These are phyloP conservation scores for Kwoniella shandongensis DNA, from an alignment of 768 basidiomycete genomes.

Conservation along the genomic window DNA sequence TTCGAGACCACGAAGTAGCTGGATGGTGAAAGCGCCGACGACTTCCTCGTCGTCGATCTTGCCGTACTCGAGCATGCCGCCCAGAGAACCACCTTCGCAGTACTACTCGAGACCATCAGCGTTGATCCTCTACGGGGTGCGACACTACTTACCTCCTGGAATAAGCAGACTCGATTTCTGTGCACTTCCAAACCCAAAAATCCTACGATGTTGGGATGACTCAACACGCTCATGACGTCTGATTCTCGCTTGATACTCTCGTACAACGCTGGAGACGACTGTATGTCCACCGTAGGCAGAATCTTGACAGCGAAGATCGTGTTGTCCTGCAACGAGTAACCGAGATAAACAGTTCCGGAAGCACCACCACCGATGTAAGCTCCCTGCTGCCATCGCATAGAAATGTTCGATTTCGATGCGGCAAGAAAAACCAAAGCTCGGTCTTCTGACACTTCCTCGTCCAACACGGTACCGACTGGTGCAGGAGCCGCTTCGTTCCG, in stretches of 20 bases:
- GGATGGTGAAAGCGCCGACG: constrained; percentile 91
- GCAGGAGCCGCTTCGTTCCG: constrained; percentile 73
- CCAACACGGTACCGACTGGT: constrained; percentile 84
- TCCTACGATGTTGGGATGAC: constrained; percentile 96
- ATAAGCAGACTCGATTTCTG: constrained; percentile 18
- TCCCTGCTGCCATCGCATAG: constrained; percentile 97
- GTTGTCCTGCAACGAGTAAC: constrained; percentile 92
- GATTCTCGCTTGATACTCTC: constrained; percentile 94
- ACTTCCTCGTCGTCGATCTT: constrained; percentile 95
- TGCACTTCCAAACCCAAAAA: constrained; percentile 88
- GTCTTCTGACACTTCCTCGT: constrained; percentile 90
- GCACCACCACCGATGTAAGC: constrained; percentile 98
- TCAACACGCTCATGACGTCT: constrained; percentile 95
- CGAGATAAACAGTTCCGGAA: constrained; percentile 98
- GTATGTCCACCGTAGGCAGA: constrained; percentile 91
- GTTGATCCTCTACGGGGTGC: background rate
- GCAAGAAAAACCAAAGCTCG: constrained; percentile 90
- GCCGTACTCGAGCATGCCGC: constrained; percentile 82
- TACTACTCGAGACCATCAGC: constrained; percentile 54
- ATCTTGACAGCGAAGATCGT: constrained; percentile 99
- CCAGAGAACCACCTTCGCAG: constrained; percentile 92
- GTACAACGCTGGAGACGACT: constrained; percentile 81
- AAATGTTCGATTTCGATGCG: constrained; percentile 91
- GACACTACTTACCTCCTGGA: constrained; percentile 17
- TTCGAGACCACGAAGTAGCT: constrained; percentile 90